Evolutionary conservation across 257 asterid species (phyloP).

Genomic region (Solanum corneliomulleri): DNA sequence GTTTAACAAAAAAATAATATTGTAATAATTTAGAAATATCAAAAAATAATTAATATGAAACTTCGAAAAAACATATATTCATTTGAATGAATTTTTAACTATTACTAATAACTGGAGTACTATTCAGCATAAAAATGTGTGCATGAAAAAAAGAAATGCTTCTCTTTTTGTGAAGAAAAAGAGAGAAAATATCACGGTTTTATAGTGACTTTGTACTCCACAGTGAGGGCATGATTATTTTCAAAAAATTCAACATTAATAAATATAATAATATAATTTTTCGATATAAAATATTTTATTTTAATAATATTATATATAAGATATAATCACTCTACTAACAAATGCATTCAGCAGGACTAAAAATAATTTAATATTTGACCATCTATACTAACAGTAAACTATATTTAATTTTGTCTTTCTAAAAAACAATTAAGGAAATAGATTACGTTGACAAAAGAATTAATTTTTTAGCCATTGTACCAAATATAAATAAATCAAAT

Average conservation of each 20-base stretch:
- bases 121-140: background rate
- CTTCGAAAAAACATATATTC: background rate
- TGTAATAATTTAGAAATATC: too few relatives aligned
- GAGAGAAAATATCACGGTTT: background rate
- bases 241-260: background rate
- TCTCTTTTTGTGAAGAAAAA: background rate
- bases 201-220: background rate
- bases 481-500: background rate
- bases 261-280: background rate
- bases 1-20: too few relatives aligned
- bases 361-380: background rate
- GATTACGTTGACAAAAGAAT: background rate
- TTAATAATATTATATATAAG: background rate
- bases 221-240: background rate
- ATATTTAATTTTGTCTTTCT: background rate
- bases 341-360: background rate
- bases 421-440: background rate
- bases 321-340: background rate
- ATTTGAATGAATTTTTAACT: background rate
- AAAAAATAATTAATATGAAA: too few relatives aligned
- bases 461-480: background rate
- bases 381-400: background rate
- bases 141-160: background rate
- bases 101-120: background rate
- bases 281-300: fast-evolving